Percentiles rank a stretch among this genome's conserved stretches.
These are phyloP conservation scores for Bullera alba DNA, from an alignment of 768 basidiomycete species.

Conservation along the genomic window DNA sequence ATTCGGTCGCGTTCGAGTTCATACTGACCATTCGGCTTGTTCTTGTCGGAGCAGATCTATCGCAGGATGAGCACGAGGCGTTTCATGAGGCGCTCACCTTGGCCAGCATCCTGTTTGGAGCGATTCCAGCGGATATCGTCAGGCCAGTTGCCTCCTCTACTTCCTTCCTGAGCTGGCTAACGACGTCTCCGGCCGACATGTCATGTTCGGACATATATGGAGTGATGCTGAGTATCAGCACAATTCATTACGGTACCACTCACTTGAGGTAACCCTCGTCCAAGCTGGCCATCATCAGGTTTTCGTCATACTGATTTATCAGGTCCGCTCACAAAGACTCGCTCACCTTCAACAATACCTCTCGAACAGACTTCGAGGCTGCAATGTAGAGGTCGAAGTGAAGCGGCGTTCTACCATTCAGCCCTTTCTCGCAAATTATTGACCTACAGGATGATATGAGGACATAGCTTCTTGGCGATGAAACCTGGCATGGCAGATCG, in stretches of 20 bases:
- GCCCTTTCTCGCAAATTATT: not conserved
- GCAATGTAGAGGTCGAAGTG: slow-evolving; percentile 41
- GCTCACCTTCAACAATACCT: slow-evolving; percentile 52
- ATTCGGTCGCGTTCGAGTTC: slow-evolving; percentile 61
- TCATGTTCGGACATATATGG: slow-evolving; percentile 65
- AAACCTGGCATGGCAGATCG: slow-evolving; percentile 97
- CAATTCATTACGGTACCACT: slow-evolving; percentile 26
- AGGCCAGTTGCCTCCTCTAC: slow-evolving; percentile 73
- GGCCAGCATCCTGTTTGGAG: slow-evolving; percentile 92
- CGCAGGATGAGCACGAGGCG: not conserved
- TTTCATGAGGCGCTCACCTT: slow-evolving; percentile 55
- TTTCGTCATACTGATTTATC: slow-evolving; percentile 36
- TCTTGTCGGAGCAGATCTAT: slow-evolving; percentile 91
- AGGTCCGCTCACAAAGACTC: not conserved
- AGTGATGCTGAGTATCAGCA: slow-evolving; percentile 59
- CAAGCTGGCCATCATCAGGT: slow-evolving; percentile 57
- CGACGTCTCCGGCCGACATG: slow-evolving; percentile 65
- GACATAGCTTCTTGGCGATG: slow-evolving; percentile 88
- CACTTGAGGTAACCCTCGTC: slow-evolving; percentile 92
- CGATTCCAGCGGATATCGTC: slow-evolving; percentile 91
- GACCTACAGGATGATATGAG: slow-evolving; percentile 62
- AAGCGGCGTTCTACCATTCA: slow-evolving; percentile 13
- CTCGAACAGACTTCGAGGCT: slow-evolving; percentile 56
- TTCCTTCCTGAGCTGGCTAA: slow-evolving; percentile 63
- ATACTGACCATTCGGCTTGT: slow-evolving; percentile 92